Evolutionary conservation across 176 grass and related monocot genomes (phyloP).

Genomic region (Hsuehochloa calcarea): DNA sequence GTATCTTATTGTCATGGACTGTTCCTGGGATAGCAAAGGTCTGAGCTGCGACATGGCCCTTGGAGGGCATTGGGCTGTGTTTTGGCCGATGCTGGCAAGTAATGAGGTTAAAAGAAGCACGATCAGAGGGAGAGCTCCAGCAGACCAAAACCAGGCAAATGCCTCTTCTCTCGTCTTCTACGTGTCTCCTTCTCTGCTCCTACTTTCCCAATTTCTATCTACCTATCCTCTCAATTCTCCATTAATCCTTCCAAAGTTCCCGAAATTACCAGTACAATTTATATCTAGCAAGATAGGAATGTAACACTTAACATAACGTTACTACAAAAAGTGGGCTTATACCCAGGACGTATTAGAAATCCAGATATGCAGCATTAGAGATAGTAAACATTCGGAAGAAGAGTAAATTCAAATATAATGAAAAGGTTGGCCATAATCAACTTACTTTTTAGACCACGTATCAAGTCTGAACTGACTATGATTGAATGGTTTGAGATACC

Average conservation of each 20-base stretch:
- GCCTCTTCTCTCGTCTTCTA: not conserved
- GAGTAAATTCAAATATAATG: conserved; percentile 10
- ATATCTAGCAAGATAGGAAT: not conserved
- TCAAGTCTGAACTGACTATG: conserved; percentile 64
- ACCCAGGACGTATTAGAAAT: not conserved
- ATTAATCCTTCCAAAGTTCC: not conserved
- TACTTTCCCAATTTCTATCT: not conserved
- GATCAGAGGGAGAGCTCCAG: not conserved
- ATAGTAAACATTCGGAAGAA: conserved; percentile 21
- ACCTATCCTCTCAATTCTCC: not conserved
- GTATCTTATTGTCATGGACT: not conserved
- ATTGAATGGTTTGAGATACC: conserved; percentile 58
- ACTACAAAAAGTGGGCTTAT: not conserved
- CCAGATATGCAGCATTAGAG: not conserved
- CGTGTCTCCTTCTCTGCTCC: not conserved
- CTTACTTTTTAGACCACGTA: conserved; percentile 88
- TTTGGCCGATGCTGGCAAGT: not conserved
- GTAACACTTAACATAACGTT: not conserved
- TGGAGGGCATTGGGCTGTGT: not conserved
- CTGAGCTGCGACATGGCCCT: not conserved
- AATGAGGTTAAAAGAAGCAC: not conserved
- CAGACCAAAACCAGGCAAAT: not conserved
- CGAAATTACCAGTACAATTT: not conserved
- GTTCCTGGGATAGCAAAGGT: not conserved
- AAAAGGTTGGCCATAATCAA: conserved; percentile 9